Evolutionary conservation across 208 protist species (phyloP).

Genomic region (Phytomonas serpens): DNA sequence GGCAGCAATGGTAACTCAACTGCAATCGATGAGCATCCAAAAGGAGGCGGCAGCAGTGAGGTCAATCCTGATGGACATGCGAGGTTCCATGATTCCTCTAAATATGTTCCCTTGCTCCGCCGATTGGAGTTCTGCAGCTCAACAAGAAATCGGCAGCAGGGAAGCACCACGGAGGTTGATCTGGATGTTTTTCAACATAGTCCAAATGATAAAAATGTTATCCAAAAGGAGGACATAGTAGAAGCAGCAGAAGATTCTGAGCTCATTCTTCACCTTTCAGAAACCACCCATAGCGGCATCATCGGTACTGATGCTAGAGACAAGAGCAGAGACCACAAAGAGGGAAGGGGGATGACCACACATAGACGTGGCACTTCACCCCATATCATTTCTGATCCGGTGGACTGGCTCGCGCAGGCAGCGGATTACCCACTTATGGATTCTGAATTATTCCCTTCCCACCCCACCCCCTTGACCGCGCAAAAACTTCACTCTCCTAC

Average conservation of each 20-base stretch:
- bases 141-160: background rate
- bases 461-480: slow-evolving; percentile 9
- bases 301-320: background rate
- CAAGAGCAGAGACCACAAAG: background rate
- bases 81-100: background rate
- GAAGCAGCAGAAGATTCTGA: background rate
- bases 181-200: background rate
- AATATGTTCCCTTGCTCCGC: background rate
- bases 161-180: background rate
- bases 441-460: slow-evolving; percentile 10
- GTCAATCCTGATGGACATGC: background rate
- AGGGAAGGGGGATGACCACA: background rate
- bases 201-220: background rate
- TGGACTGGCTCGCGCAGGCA: slow-evolving; percentile 40
- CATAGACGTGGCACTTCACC: slow-evolving; percentile 1
- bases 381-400: slow-evolving; percentile 31
- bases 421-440: slow-evolving; percentile 37
- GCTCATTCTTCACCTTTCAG: background rate
- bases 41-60: background rate
- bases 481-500: background rate
- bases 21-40: background rate
- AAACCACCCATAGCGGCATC: background rate
- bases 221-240: background rate
- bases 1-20: background rate
- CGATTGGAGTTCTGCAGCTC: background rate